These are phyloP conservation scores for Exophiala sideris DNA, from an alignment of 2,329 filamentous ascomycete species.

Conservation along the genomic window DNA sequence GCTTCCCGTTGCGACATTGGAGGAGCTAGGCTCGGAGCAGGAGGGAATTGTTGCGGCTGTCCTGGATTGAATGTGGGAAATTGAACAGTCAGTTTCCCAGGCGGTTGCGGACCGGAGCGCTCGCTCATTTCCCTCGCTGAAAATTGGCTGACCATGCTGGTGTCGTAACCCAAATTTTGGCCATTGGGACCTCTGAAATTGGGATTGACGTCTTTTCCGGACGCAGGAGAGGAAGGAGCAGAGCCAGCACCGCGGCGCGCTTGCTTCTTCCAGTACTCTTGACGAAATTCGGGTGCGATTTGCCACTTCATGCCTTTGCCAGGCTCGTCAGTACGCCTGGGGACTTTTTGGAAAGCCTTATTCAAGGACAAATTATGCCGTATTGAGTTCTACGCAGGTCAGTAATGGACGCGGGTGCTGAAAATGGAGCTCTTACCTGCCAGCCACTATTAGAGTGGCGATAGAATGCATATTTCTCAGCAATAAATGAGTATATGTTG, in stretches of 20 bases:
- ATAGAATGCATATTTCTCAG: conserved; percentile 88
- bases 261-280: conserved; percentile 78
- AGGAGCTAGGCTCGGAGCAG: conserved; percentile 30
- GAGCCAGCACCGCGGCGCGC: conserved; percentile 41
- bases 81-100: conserved; percentile 18
- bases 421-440: conserved; percentile 62
- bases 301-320: conserved; percentile 99
- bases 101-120: conserved; percentile 9
- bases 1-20: conserved; percentile 43
- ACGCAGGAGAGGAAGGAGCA: conserved; percentile 44
- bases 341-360: conserved; percentile 90
- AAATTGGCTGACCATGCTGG: conserved; percentile 39
- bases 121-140: conserved; percentile 29
- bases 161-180: conserved; percentile 30
- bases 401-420: neutral
- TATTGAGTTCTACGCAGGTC: conserved; percentile 71
- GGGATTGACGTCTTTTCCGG: conserved; percentile 39
- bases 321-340: conserved; percentile 87
- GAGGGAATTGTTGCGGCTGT: conserved; percentile 13
- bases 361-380: conserved; percentile 94
- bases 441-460: conserved; percentile 80
- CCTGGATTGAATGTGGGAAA: conserved; percentile 22
- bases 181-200: conserved; percentile 38
- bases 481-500: conserved; percentile 93
- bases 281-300: conserved; percentile 75